Base-by-base conservation (phyloP, 1,139 yeast species). In the Saccharomycopsis hybrid region DNA sequence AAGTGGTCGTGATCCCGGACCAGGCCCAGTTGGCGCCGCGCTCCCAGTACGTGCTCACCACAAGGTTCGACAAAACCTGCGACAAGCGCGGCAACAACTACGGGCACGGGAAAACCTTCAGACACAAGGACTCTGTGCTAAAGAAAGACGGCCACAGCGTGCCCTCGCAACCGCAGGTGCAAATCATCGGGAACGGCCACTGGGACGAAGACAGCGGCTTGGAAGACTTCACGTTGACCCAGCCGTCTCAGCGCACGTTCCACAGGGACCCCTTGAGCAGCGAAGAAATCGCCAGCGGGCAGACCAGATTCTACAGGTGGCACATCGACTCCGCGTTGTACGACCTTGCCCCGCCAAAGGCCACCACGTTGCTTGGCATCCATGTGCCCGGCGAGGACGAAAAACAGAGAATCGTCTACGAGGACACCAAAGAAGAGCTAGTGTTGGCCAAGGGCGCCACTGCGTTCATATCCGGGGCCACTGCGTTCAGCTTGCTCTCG, bases 301-400 rank as follows among this genome's bases (percentile, higher is more conserved):
- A 81, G 51, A 87, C 96, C 1, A 74, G 94, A 58, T 87, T 82
- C 65, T 87, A 86, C 75, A 78, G 96, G 68, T 87, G 96, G 96
- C 96, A 87, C 68, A 85, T 87, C 58, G 96, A 87, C 66, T 83
- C 92, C 43, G 96, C 96, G 4, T 74, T 87, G 47, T 87, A 87
- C 60, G 95, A 79, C 35, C 73, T 86, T 59, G 79, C 90, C 5
- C 95, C 96, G 31, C 96, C 96, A 33, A 75, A 83, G 58, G 86
- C 83, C 45, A 87, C 96, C 2, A 86, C 95, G 1, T 73, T 87
- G 55, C 72, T 87, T 52, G 95, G 95, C 4, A 80, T 87, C 57
- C 76, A 81, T 60, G 92, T 85, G n/a, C 95, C 95, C 4, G 65
- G 68, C 28, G 63, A 62, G 38, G 59, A 60, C 24, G 61, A 56